Evolutionary conservation across 306 rosid genomes (phyloP).

Genomic region (Lotus japonicus): DNA sequence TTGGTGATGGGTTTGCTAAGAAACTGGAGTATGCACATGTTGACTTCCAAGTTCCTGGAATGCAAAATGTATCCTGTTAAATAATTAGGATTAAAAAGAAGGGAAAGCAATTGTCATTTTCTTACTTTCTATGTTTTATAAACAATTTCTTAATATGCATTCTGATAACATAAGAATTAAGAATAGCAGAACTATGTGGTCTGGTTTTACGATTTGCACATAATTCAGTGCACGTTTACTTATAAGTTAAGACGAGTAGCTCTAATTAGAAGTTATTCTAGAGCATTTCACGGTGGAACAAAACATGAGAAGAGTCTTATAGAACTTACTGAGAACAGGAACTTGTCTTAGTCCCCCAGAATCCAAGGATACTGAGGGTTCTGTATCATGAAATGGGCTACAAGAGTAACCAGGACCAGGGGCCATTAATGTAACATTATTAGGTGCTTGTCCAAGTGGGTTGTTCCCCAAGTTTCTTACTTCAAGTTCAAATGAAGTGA

Average conservation of each 20-base stretch:
- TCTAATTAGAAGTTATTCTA: too few relatives aligned
- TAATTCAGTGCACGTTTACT: too few relatives aligned
- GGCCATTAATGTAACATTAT: slow-evolving; percentile 51
- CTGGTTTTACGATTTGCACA: too few relatives aligned
- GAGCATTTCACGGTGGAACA: too few relatives aligned
- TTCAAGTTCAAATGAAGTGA: slow-evolving; percentile 61
- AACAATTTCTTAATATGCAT: too few relatives aligned
- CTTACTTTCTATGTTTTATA: background rate
- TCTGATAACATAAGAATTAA: too few relatives aligned
- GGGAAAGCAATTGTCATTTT: background rate
- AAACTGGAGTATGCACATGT: slow-evolving; percentile 63
- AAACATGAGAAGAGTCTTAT: too few relatives aligned
- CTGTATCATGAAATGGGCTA: slow-evolving; percentile 41
- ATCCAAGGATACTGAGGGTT: slow-evolving; percentile 48
- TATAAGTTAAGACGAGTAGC: too few relatives aligned
- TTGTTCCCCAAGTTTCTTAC: slow-evolving; percentile 37
- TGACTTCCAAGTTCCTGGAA: slow-evolving; percentile 77
- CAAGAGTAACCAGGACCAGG: slow-evolving; percentile 87
- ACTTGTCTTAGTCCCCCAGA: slow-evolving; percentile 55
- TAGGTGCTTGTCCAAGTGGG: slow-evolving; percentile 36
- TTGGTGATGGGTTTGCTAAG: slow-evolving; percentile 47
- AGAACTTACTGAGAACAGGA: slow-evolving; percentile 60
- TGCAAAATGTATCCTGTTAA: slow-evolving; percentile 2
- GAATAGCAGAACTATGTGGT: background rate
- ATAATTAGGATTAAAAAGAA: slow-evolving; percentile 5